Evolutionary conservation across 768 basidiomycete species (phyloP), one percentile per base, ranked within the genome.

Genomic region (Tulasnella calospora): DNA sequence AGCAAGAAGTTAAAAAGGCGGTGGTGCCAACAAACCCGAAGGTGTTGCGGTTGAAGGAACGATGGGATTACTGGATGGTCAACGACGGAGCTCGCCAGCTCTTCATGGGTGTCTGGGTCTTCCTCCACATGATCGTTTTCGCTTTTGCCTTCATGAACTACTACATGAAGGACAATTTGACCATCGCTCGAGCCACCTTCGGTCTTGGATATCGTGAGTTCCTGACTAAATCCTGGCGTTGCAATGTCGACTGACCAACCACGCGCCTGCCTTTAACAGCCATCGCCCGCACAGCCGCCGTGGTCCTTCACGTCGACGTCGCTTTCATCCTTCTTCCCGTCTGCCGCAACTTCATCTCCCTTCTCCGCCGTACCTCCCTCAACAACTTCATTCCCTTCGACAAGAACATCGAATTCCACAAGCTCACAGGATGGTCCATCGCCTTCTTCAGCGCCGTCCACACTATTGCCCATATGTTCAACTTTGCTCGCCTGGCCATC

Each of bases 321-420:
- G 90, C 94, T 80, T 94, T 97, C 87, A 96, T 99, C 84, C 90
- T 98, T 73, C 89, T 99, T 40, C 97, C 96, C 36, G 89, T 98
- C 83, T 98, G 96, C 88, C 91, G 96, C 79, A 96, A 95, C 86
- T 95, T 98, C 85, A 89, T 98, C 84, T 96, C 95, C 33, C 81
- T 96, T 70, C 88, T 97, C 71, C 92, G 97, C 36, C 90, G 91
- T 75, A 95, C 94, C 0, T 90, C 95, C 2, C 86, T 99, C 79
- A 94, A 94, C 85, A 88, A 89, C 80, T 84, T 95, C 85, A 93
- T 97, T 80, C 95, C 95, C 30, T 97, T 98, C 83, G 96, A 97
- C 87, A 93, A 95, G 87, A 95, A 92, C 83, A 90, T 98, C 84
- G 90, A 90, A 9, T 92, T 98, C 84, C 96, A 95, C 87, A 95